These are phyloP conservation scores for Microcyclosporella mali DNA, from an alignment of 2,329 filamentous ascomycete genomes.

Conservation along the genomic window DNA sequence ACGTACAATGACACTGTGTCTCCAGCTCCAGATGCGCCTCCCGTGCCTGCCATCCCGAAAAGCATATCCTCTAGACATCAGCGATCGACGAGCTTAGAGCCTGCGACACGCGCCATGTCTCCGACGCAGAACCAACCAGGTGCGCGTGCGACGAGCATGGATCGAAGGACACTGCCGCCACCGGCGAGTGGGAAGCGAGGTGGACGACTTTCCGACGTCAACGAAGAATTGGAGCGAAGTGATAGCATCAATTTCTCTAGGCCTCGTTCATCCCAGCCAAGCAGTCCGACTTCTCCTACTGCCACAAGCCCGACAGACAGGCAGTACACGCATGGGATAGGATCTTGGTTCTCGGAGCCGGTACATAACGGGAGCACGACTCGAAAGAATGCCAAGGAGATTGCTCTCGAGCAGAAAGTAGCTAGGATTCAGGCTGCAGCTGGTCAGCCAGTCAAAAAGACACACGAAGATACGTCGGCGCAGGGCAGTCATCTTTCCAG, in stretches of 20 bases:
- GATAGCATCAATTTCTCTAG: conserved; percentile 49
- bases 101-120: conserved; percentile 42
- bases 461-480: conserved; percentile 7
- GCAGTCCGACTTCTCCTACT: conserved; percentile 18
- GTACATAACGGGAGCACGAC: conserved; percentile 38
- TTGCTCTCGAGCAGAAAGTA: conserved; percentile 15
- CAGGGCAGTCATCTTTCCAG: conserved; percentile 12
- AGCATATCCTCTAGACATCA: conserved; percentile 28
- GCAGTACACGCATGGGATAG: conserved; percentile 30
- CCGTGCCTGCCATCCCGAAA: conserved; percentile 63
- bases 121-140: conserved; percentile 31
- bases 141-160: conserved; percentile 28
- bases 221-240: conserved; percentile 36
- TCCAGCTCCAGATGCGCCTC: conserved; percentile 48
- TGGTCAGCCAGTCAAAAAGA: conserved; percentile 16
- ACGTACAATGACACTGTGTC: conserved; percentile 22
- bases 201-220: conserved; percentile 37
- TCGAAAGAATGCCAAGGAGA: conserved; percentile 5
- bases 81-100: conserved; percentile 47
- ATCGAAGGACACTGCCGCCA: conserved; percentile 17
- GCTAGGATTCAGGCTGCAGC: conserved; percentile 17
- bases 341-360: conserved; percentile 56
- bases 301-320: conserved; percentile 14
- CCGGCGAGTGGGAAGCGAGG: conserved; percentile 13
- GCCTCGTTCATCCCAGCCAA: conserved; percentile 43